Evolutionary conservation across 306 rosid genomes (phyloP), one percentile per base, ranked within the genome.

Genomic region (Fagus sylvatica): DNA sequence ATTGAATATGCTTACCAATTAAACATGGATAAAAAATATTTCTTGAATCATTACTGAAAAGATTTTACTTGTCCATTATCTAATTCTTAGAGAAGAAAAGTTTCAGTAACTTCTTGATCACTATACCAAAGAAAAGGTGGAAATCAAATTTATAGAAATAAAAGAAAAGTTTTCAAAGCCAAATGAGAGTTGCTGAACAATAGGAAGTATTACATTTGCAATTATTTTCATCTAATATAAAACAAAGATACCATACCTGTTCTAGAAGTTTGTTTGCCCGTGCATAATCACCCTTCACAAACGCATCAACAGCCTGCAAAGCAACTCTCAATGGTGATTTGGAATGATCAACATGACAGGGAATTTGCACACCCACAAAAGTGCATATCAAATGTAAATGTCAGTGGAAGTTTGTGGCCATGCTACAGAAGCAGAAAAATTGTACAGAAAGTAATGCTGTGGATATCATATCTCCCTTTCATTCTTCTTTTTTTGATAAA

Each of bases 261-360:
- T 75, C 69, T 12, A 71, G 40, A 53, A 85, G 73, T 74, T 80
- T 78, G 36, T 81, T 82, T 55, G 83, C 80, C 55, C 69, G 73
- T 30, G 28, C 83, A 78, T 32, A 49, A 71, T 85, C 85, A 71
- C 81, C 64, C 65, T 65, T 73, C 12, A 33, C 59, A 75, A 78
- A 85, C 48, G 85, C 88, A 39, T 85, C 78, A 55, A 81, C 69
- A 56, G 88, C 88, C 88, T 85, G 76, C 57, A 65, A 62, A 71
- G 76, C 11, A 74, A 57, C 28, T 64, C 28, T 36, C 13, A 48
- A 64, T 10, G 57, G 72, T 19, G 61, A 56, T 22, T 22, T 8
- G 41, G 6, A 43, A 56, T 7, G 5, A 16, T 13, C 46, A 62
- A 15, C 43, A 6, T 33, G 15, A 36, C 30, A 37, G 30, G 68